Conservation (phyloP, 306 rosid genomes). For the Pueraria montana region DNA sequence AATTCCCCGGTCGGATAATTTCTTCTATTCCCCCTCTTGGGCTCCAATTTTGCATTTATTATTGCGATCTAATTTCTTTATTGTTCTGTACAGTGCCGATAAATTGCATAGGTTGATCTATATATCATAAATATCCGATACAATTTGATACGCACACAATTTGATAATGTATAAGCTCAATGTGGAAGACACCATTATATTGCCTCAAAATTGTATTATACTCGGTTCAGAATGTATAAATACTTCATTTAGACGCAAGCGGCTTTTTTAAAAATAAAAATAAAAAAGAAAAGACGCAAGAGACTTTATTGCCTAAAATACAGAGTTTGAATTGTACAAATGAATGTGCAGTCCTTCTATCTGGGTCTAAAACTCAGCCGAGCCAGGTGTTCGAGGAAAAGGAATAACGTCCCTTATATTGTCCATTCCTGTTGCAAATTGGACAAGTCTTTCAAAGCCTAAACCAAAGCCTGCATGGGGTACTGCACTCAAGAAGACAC, state of each 20-base stretch:
- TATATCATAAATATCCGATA: neutral
- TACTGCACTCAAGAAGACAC: conserved; percentile 62
- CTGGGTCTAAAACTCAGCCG: conserved; percentile 73
- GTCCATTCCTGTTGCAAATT: conserved; percentile 93
- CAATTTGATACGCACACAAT: neutral
- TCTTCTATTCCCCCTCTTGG: no score
- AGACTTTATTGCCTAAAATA: conserved; percentile 6
- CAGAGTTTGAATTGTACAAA: neutral
- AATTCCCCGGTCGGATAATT: no score
- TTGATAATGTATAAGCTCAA: neutral
- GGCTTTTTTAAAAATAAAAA: neutral
- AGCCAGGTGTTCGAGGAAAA: conserved; percentile 92
- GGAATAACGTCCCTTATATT: conserved; percentile 92
- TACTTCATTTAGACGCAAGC: conserved; percentile 13
- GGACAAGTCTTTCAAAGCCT: conserved; percentile 96
- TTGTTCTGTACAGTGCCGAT: neutral
- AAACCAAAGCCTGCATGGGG: conserved; percentile 97
- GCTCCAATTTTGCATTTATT: neutral
- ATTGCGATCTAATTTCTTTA: neutral
- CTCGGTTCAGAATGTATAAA: neutral
- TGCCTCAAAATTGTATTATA: conserved; percentile 9
- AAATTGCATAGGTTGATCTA: neutral
- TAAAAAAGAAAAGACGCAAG: neutral
- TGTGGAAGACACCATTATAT: neutral
- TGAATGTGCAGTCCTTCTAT: conserved; percentile 12